Percentiles rank a stretch among this genome's conserved stretches.
These are phyloP conservation scores for Beauveria caledonica DNA, from an alignment of 2,329 filamentous ascomycete genomes.

Conservation along the genomic window DNA sequence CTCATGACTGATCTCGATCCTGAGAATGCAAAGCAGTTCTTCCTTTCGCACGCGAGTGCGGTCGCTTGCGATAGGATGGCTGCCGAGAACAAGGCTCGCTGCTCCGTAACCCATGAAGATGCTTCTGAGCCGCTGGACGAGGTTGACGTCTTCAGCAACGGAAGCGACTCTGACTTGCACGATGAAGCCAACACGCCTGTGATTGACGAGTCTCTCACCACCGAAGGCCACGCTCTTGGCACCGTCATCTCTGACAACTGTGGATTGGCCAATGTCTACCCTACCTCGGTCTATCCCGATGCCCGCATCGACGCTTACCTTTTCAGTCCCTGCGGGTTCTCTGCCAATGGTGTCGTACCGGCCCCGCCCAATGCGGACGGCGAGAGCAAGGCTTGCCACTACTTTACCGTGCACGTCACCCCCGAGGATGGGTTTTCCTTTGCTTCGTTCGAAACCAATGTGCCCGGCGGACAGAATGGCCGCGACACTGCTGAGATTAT, in stretches of 20 bases:
- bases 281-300: slow-evolving; percentile 78
- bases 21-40: slow-evolving; percentile 63
- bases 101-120: slow-evolving; percentile 42
- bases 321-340: slow-evolving; percentile 95
- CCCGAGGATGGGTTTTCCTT: slow-evolving; percentile 96
- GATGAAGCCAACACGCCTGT: slow-evolving; percentile 45
- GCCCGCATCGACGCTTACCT: slow-evolving; percentile 92
- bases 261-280: slow-evolving; percentile 83
- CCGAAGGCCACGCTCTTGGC: slow-evolving; percentile 88
- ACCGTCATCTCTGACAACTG: slow-evolving; percentile 86
- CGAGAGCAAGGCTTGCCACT: slow-evolving; percentile 56
- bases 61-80: slow-evolving; percentile 76
- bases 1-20: slow-evolving; percentile 65
- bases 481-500: slow-evolving; percentile 86
- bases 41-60: slow-evolving; percentile 67
- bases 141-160: slow-evolving; percentile 78
- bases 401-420: slow-evolving; percentile 97
- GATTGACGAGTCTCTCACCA: slow-evolving; percentile 66
- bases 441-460: slow-evolving; percentile 97
- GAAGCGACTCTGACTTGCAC: slow-evolving; percentile 42
- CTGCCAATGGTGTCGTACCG: slow-evolving; percentile 90
- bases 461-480: slow-evolving; percentile 79
- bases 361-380: slow-evolving; percentile 52
- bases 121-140: slow-evolving; percentile 49
- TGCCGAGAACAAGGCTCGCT: slow-evolving; percentile 56